Evolutionary conservation across 805 yeast species (phyloP), one percentile per base, ranked within the genome.

Genomic region (Priceomyces castillae): DNA sequence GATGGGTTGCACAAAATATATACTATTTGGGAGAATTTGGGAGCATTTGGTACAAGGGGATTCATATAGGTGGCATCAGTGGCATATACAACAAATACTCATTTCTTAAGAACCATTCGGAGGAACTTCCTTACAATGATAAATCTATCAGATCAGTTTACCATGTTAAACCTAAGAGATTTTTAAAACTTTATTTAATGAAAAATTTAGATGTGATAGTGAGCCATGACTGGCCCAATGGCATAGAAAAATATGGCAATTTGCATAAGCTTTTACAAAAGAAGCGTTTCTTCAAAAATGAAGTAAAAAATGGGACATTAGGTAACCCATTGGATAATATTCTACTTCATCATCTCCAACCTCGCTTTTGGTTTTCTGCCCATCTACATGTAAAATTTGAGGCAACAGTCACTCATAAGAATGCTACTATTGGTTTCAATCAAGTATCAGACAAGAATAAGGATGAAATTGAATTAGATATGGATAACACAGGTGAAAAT

Each of bases 141-240:
- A 56, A 65, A 6, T 64, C 80, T 3, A 53, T 81, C 19, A 62
- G 86, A 42, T 77, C 89, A 11, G 74, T 80, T 0, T 87, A 86
- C 62, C 97, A 94, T 62, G 80, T 83, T 40, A 77, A 90, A 30
- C 77, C 85, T 37, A 72, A 73, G 42, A 85, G 84, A 44, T 78
- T 77, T 43, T 49, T 80, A 30, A 85, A 84, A 48, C 64, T 88
- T 51, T 63, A 69, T 51, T 50, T 76, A 53, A 52, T 76, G 46
- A 34, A 46, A 1, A 18, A 18, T 9, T 37, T 80, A 4, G 86
- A 87, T 51, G 58, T 90, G 1, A 71, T 84, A 58, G 47, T 92
- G 41, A 78, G 87, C 25, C 99, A 94, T 62, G 99, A 94, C 67
- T 94, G 99, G 99, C 99, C 99, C 0, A 81, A 73, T 33, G 87